These are phyloP conservation scores for Pseudogymnoascus sp. DNA, from an alignment of 2,329 filamentous ascomycete genomes.

Conservation along the genomic window DNA sequence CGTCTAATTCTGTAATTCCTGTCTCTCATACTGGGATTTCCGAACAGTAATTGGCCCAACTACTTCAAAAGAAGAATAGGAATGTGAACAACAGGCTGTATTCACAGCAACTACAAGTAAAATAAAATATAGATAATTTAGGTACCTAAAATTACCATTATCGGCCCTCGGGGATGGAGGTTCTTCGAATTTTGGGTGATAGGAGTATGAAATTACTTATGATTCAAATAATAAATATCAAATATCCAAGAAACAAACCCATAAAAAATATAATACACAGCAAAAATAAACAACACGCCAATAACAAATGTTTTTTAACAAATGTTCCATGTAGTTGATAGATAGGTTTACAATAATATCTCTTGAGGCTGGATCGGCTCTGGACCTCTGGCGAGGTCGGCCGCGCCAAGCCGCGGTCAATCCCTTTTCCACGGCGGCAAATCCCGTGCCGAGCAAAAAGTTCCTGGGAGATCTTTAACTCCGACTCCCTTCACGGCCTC, in stretches of 20 bases:
- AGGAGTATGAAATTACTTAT: neutral
- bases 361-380: neutral
- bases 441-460: slow-evolving; percentile 10
- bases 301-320: neutral
- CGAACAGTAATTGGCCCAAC: neutral
- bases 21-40: neutral
- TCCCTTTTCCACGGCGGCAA: slow-evolving; percentile 8
- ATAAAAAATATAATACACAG: neutral
- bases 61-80: too few relatives aligned
- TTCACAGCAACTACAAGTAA: neutral
- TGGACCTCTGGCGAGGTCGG: neutral
- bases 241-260: neutral
- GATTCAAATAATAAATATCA: neutral
- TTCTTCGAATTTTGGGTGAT: neutral
- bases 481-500: neutral
- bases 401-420: neutral
- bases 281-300: neutral
- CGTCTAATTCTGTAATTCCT: neutral
- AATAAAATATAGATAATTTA: neutral
- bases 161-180: neutral
- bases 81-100: neutral
- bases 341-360: neutral
- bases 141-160: neutral
- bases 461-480: slow-evolving; percentile 7
- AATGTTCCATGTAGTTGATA: neutral